Conservation (phyloP, 768 basidiomycete species). For the Pleurotus sapidus region DNA sequence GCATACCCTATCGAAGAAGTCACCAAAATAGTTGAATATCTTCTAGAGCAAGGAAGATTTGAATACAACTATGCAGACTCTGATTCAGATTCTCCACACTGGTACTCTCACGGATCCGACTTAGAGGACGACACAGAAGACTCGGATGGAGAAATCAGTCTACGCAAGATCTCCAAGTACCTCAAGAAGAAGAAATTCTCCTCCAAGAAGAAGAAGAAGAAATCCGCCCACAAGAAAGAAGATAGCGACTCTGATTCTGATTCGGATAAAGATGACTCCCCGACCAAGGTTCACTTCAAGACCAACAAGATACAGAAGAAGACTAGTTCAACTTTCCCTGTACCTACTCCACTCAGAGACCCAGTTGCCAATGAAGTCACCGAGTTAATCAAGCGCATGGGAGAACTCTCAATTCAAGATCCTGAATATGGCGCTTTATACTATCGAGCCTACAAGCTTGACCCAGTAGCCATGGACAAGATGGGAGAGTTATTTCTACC, state of each 20-base stretch:
- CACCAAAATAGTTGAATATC: neutral
- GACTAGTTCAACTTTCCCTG: neutral
- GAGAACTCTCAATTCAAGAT: conserved; percentile 2
- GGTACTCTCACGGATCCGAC: neutral
- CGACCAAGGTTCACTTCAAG: neutral
- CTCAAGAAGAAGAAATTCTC: too few species aligned
- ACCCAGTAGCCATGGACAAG: neutral
- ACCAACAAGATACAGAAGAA: neutral
- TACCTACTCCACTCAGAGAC: neutral
- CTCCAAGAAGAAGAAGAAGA: too few species aligned
- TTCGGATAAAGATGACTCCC: neutral
- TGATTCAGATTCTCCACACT: conserved; percentile 6
- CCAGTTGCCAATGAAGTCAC: neutral
- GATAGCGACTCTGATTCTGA: neutral
- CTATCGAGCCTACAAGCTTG: conserved; percentile 7
- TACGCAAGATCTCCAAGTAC: too few species aligned
- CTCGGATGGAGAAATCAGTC: too few species aligned
- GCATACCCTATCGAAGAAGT: conserved; percentile 2
- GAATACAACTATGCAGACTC: conserved; percentile 6
- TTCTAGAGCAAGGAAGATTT: conserved; percentile 5
- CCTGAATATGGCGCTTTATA: neutral
- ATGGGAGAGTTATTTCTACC: neutral
- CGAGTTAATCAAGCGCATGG: conserved; percentile 3
- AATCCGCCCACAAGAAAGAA: neutral
- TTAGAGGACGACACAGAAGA: too few species aligned